These are phyloP conservation scores for Aspergillus diversus DNA, from an alignment of 495 filamentous ascomycete genomes.

Conservation along the genomic window DNA sequence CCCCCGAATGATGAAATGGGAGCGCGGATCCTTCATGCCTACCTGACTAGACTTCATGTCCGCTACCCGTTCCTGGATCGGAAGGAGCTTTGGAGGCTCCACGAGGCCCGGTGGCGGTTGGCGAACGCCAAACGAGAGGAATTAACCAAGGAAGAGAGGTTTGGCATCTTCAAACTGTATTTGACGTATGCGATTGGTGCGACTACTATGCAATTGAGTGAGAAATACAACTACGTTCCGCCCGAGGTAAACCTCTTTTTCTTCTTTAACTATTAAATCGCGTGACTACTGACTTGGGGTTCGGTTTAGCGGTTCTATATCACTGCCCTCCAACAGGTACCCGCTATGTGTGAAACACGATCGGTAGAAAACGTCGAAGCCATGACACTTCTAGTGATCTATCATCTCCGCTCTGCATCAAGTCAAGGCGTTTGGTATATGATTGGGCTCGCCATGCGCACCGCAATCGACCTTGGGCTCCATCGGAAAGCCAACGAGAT, in stretches of 20 bases:
- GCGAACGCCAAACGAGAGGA: conserved; percentile 46
- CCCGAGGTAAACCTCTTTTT: conserved; percentile 40
- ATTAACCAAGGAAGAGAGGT: conserved; percentile 43
- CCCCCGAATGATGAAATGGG: conserved; percentile 56
- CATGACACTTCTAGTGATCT: conserved; percentile 58
- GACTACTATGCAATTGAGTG: conserved; percentile 51
- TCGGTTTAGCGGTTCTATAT: conserved; percentile 47
- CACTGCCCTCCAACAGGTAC: conserved; percentile 52
- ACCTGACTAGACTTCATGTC: conserved; percentile 49
- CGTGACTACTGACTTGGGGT: background rate
- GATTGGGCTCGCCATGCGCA: conserved; percentile 59
- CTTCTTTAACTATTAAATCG: background rate
- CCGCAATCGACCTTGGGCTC: conserved; percentile 56
- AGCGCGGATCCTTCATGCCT: conserved; percentile 47
- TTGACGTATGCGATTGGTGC: conserved; percentile 57
- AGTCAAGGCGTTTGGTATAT: conserved; percentile 62
- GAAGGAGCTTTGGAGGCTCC: conserved; percentile 47
- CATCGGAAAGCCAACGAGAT: conserved; percentile 54
- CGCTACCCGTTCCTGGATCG: conserved; percentile 56
- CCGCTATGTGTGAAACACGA: conserved; percentile 53
- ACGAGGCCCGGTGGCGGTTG: conserved; percentile 48
- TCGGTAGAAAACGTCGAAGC: conserved; percentile 59
- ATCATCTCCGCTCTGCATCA: conserved; percentile 54
- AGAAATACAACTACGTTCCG: conserved; percentile 48
- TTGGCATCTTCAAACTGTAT: conserved; percentile 56